Base-by-base conservation (phyloP, 2,329 filamentous ascomycete genomes). In the Penicillium vulpinum region DNA sequence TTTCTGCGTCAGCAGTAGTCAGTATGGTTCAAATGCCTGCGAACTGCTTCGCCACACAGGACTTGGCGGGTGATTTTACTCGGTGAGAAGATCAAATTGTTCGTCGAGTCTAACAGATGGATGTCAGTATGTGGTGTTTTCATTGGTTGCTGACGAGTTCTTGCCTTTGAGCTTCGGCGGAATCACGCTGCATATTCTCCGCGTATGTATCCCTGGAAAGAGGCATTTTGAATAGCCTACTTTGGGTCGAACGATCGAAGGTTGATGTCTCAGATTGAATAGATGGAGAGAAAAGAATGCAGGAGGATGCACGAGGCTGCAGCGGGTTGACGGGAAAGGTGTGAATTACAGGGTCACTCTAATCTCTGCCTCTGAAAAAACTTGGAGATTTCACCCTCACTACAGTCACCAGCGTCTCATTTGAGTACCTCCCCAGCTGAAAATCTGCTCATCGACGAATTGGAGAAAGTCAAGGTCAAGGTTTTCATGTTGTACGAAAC, bases 121-220 rank as follows among this genome's bases (percentile, higher is more conserved):
- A 29, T 29, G 11, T 54, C 21, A 35, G 36, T 40, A 16, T 36
- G 24, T 26, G 3, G 11, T 16, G 9, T n/a, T 33, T 49, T 28
- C 6, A 54, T 43, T 41, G 45, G 36, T 11, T 41, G 35, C 3
- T 39, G 11, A 11, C 18, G 21, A 18, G 21, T n/a, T 36, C 40
- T 43, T 43, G 36, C 52, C 52, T 50, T 22, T 50, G 52, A 6
- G 45, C 52, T 40, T 54, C 52, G 52, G 44, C 35, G 52, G 52
- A 43, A 54, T 50, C 45, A 18, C 52, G 45, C 18, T 38, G 44
- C 45, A 54, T 54, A 54, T 54, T 54, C 45, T 54, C 52, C 44
- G 52, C 28, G 45, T 54, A 54, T 35, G 52, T 28, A 54, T 54
- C 52, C 16, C 16, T 8, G 9, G 38, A n/a, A 5, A 22, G 6